Base-by-base conservation (phyloP, 2,329 filamentous ascomycete genomes). In the Exophiala xenobiotica region DNA sequence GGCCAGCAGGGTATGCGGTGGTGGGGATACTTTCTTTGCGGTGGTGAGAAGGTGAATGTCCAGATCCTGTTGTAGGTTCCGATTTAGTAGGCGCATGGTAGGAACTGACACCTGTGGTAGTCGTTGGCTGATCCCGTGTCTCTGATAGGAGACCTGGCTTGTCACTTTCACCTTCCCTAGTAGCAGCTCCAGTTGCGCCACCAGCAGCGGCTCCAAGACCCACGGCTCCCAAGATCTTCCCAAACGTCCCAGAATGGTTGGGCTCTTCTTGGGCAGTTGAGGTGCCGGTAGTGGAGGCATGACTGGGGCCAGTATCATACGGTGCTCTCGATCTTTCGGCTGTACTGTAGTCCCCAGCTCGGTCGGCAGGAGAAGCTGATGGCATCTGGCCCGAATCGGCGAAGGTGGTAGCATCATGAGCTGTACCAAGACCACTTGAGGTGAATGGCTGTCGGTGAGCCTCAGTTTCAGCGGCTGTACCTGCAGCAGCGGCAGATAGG, bases 11-110 rank as follows among this genome's bases (percentile, higher is more conserved):
- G 44, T 61, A 61, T 9, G 59, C 59, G 11, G 56, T 61, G 8
- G 59, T 61, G 4, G 59, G 59, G 41, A 61, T 61, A 40, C 55
- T 57, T 26, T 61, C 56, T 35, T 59, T 54, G 12, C 54, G 40
- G 27, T 57, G 46, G 27, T 60, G 55, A 9, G 49, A 19, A 12
- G 38, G 22, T 7, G 38, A 22, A 6, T 14, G 18, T 23, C 18
- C 4, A 12, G 19, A 12, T 40, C 6, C 19, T 14, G 53, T 45
- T n/a, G 48, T 38, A 11, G 55, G 53, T 39, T 35, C 50, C 33
- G 51, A 54, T 11, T 43, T 39, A 18, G 53, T 56, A 20, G 58
- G 51, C 19, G 50, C 40, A 27, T 52, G 54, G 35, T 57, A 59
- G 19, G 57, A 55, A n/a, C 48, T 51, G 9, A 48, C 29, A 11